A percentile compares a stretch with the other conserved stretches of the same genome.
These are phyloP conservation scores for Fusarium succisae DNA, from an alignment of 2,329 filamentous ascomycete species.

Conservation along the genomic window DNA sequence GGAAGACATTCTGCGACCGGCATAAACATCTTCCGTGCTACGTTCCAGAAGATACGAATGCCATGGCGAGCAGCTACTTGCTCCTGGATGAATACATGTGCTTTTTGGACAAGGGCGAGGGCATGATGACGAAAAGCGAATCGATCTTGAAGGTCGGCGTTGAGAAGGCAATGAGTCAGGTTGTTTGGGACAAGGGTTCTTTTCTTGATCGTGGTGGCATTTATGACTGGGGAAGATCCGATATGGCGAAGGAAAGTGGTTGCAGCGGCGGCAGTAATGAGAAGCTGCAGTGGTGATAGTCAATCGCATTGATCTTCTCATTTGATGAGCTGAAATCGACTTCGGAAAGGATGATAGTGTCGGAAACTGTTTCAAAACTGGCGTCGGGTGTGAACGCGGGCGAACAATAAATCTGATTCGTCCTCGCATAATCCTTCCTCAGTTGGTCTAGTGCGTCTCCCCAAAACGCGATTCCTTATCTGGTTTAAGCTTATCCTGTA, in stretches of 20 bases:
- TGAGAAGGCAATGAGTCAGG: not conserved
- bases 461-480: not conserved
- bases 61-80: not conserved
- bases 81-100: not conserved
- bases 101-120: not conserved
- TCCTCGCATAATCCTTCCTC: not conserved
- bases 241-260: not conserved
- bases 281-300: not conserved
- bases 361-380: not conserved
- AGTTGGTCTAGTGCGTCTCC: not conserved
- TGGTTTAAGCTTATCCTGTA: not conserved
- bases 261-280: not conserved
- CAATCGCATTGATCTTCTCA: accelerated
- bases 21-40: not conserved
- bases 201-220: not conserved
- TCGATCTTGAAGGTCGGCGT: not conserved
- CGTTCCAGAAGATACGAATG: not conserved
- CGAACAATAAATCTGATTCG: not conserved
- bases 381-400: not conserved
- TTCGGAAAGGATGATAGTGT: not conserved
- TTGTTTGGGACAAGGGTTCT: not conserved
- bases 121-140: not conserved
- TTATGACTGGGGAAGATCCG: not conserved
- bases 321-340: not conserved
- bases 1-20: not conserved